Percentiles rank a stretch among this genome's conserved stretches.
phyloP scores from a whole-genome alignment of 2,329 filamentous ascomycete genomes.

The Fusarium annulatum region DNA sequence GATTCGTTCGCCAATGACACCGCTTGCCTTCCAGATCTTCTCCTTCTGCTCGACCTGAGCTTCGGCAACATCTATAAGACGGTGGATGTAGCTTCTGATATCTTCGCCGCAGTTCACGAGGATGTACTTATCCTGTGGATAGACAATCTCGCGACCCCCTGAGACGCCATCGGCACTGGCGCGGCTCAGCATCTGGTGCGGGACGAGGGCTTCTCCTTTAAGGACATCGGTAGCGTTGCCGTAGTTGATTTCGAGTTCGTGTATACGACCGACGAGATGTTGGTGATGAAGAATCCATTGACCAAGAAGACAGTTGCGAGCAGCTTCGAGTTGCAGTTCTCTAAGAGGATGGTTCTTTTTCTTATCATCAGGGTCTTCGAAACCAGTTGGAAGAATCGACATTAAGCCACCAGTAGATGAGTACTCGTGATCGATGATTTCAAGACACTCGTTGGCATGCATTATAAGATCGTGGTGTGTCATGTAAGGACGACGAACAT shows the following conservation, averaged over 20 bases:
- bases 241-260: conserved; percentile 67
- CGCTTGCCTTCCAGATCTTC: conserved; percentile 49
- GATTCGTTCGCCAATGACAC: conserved; percentile 56
- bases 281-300: conserved; percentile 67
- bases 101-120: conserved; percentile 66
- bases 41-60: conserved; percentile 51
- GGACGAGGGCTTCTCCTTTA: conserved; percentile 61
- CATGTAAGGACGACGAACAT: conserved; percentile 52
- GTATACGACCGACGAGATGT: conserved; percentile 64
- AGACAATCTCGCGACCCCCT: conserved; percentile 61
- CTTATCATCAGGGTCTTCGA: conserved; percentile 37
- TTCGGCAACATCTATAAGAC: conserved; percentile 60
- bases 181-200: conserved; percentile 63
- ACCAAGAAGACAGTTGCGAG: conserved; percentile 64
- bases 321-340: conserved; percentile 53
- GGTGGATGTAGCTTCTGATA: conserved; percentile 59
- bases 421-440: conserved; percentile 70
- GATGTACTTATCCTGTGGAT: conserved; percentile 66
- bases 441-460: conserved; percentile 70
- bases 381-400: conserved; percentile 61
- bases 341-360: conserved; percentile 35
- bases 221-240: conserved; percentile 63
- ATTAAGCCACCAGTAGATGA: conserved; percentile 66
- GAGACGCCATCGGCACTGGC: conserved; percentile 64
- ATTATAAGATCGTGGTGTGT: conserved; percentile 62